phyloP scores from a whole-genome alignment of 495 filamentous ascomycete genomes.

The Glutinoglossum americanum region DNA sequence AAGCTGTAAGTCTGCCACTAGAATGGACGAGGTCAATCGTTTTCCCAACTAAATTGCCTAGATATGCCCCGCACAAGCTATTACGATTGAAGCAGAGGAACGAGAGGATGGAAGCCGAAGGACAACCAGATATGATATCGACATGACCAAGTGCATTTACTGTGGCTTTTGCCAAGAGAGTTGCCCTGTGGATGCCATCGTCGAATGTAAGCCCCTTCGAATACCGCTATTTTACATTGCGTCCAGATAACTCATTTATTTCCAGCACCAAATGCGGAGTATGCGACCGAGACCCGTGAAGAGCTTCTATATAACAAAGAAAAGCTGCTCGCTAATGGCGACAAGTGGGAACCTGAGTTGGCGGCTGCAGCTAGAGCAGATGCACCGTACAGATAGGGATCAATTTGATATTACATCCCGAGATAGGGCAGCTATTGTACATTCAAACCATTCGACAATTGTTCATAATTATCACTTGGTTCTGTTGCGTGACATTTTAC shows the following conservation, averaged over 20 bases:
- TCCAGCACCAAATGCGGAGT: conserved; percentile 77
- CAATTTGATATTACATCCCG: background rate
- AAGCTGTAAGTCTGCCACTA: conserved; percentile 36
- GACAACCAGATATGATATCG: conserved; percentile 95
- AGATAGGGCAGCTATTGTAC: background rate
- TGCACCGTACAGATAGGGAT: conserved; percentile 21
- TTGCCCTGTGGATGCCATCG: conserved; percentile 95
- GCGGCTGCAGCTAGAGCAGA: conserved; percentile 69
- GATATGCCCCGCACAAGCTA: conserved; percentile 90
- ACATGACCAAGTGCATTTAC: conserved; percentile 99
- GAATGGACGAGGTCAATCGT: background rate
- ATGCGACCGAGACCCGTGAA: conserved; percentile 91
- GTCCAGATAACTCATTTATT: background rate
- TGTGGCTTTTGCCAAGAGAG: conserved; percentile 98
- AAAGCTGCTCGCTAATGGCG: conserved; percentile 73
- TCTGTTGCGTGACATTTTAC: background rate
- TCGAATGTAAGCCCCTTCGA: conserved; percentile 39
- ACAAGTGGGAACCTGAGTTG: conserved; percentile 97
- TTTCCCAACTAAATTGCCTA: conserved; percentile 7
- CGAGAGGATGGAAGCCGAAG: conserved; percentile 83
- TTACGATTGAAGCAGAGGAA: conserved; percentile 97
- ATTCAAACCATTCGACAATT: background rate
- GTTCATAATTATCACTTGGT: background rate
- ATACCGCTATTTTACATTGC: background rate
- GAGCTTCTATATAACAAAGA: conserved; percentile 98